Evolutionary conservation across 495 filamentous ascomycete species (phyloP), one percentile per base, ranked within the genome.

Genomic region (Aspergillus ellipticus): DNA sequence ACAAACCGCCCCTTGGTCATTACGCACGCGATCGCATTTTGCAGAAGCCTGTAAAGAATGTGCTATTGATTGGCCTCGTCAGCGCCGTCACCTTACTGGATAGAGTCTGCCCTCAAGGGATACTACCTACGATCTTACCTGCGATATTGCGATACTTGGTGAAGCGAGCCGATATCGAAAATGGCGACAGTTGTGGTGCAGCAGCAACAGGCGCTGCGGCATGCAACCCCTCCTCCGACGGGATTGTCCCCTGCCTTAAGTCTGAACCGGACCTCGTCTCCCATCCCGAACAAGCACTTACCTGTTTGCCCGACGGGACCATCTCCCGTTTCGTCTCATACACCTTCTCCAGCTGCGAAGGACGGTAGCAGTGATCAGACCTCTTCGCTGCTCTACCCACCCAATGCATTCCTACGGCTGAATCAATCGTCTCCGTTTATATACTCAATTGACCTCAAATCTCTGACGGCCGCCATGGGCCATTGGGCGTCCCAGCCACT

Each of bases 281-380:
- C 89, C 11, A 80, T 97, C 20, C 92, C 94, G 8, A 96, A 96
- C 72, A 96, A 95, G 67, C 90, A 96, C 71, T 73, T 97, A 13
- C 89, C 91, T 7, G 77, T 86, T 49, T 93, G 90, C 64, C 87
- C 91, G n/a, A 82, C 92, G 8, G 89, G 89, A 0, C 85, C 89
- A 8, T 75, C 80, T 9, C 87, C 86, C 8, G 66, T 64, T 5
- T 37, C 82, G 78, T 54, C 83, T 78, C 62, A 89, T 79, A 21
- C 87, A 4, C 37, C 61, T 5, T 61, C 66, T 16, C 61, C 63
- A 10, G 78, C 79, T 69, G 9, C 78, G 78, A 28, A 80, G 74
- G 49, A 77, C 79, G 55, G 70, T 68, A 42, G 35, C 49, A 72
- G 73, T 53, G 66, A 77, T 24, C 74, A 82, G 51, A 78, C 81